Percentiles rank a stretch among this genome's conserved stretches.
Evolutionary conservation across 169 alveolate genomes (phyloP).

Genomic region (Cryptosporidium viatorum): DNA sequence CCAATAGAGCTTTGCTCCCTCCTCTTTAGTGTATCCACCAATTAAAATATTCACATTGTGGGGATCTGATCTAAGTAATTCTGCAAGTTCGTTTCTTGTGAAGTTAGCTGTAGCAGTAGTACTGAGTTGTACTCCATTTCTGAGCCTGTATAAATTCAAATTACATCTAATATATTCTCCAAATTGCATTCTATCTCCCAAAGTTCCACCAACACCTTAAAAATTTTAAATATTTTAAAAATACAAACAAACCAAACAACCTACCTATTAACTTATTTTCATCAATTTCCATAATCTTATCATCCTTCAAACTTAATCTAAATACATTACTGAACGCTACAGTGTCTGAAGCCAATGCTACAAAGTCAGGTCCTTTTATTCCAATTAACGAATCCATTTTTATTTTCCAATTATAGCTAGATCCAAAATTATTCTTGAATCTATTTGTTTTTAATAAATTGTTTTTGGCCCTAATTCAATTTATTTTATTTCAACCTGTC

Average conservation of each 20-base stretch:
- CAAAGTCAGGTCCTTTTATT: constrained; percentile 85
- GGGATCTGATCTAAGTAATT: constrained; percentile 88
- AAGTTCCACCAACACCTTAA: constrained; percentile 85
- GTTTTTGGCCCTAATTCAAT: not conserved
- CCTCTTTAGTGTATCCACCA: constrained; percentile 89
- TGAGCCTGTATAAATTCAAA: constrained; percentile 83
- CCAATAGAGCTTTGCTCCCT: constrained; percentile 91
- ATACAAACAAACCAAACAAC: not conserved
- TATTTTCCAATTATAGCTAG: not conserved
- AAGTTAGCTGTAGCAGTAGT: constrained; percentile 88
- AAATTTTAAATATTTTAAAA: not conserved
- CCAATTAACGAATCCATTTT: constrained; percentile 89
- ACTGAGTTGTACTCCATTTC: constrained; percentile 83
- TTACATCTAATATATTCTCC: constrained; percentile 85
- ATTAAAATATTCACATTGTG: constrained; percentile 86
- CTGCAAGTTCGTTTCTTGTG: constrained; percentile 87
- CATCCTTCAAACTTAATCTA: constrained; percentile 80
- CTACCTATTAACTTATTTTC: constrained; percentile 82
- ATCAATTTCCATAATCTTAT: constrained; percentile 82
- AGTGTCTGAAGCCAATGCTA: constrained; percentile 85
- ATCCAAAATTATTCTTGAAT: not conserved
- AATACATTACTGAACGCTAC: constrained; percentile 82
- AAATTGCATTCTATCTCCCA: constrained; percentile 88
- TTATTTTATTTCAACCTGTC: not conserved
- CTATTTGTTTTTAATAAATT: not conserved